A percentile compares a stretch with the other conserved stretches of the same genome.
Conservation (phyloP, 208 protist species). For the Trypanosoma brucei region DNA sequence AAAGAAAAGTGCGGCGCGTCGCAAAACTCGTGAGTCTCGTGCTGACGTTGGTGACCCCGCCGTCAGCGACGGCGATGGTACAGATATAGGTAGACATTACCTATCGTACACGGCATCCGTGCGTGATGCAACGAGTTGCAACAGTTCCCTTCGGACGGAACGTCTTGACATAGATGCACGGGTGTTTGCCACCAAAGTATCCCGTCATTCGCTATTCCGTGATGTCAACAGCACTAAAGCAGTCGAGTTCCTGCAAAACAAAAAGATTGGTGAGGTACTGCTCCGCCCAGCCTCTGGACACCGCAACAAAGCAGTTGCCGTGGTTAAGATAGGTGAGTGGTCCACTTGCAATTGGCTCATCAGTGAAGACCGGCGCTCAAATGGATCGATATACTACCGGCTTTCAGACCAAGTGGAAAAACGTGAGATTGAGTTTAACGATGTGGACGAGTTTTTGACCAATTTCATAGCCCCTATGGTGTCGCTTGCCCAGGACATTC, state of each 20-base stretch:
- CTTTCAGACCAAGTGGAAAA: conserved; percentile 51
- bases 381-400: conserved; percentile 67
- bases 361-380: conserved; percentile 55
- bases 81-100: conserved; percentile 1
- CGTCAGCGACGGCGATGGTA: conserved; percentile 1
- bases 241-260: conserved; percentile 59
- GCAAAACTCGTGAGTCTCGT: neutral
- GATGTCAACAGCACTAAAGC: conserved; percentile 42
- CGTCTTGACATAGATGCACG: conserved; percentile 43
- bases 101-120: conserved; percentile 33
- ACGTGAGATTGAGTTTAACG: conserved; percentile 46
- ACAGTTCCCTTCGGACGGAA: conserved; percentile 57
- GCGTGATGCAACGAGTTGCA: conserved; percentile 47
- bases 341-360: conserved; percentile 70
- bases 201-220: conserved; percentile 73
- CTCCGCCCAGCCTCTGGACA: conserved; percentile 42
- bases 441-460: conserved; percentile 74
- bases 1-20: neutral
- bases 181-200: conserved; percentile 77
- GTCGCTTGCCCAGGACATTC: conserved; percentile 40
- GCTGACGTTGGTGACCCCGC: neutral
- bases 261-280: conserved; percentile 77
- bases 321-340: conserved; percentile 66
- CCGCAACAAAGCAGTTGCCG: conserved; percentile 49
- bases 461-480: conserved; percentile 66